Evolutionary conservation across 768 basidiomycete species (phyloP), one percentile per base, ranked within the genome.

Genomic region (Hericium rajendrae): DNA sequence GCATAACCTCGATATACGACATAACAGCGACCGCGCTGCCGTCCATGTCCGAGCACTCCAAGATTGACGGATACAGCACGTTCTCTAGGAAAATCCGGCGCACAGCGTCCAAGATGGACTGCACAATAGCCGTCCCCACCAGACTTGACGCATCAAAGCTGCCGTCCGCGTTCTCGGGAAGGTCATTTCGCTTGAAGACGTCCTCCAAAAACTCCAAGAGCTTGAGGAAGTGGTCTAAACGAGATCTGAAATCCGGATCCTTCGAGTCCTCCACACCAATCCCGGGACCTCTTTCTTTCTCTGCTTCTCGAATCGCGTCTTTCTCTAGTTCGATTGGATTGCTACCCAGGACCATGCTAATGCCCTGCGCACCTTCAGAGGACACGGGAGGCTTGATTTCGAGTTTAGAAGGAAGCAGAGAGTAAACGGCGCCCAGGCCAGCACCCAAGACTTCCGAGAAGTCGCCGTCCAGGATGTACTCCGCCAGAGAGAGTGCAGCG

Each of bases 361-460:
- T 74, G 9, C 75, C 72, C 28, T 72, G 64, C 15, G 69, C 65
- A 18, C 71, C 69, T 24, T 76, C 75, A 39, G 76, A 64, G 3
- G 70, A 66, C 8, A 70, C 63, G 2, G 75, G 74, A 6, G 79
- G 72, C 53, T 75, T 77, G 59, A 97, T 82, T 53, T 82, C 83
- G 43, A 98, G 77, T 71, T 97, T 97, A 18, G 84, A 83, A 0
- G 95, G 95, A 11, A 98, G 75, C 2, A 93, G 72, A 2, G 93
- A 97, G 67, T 95, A 97, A 1, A 95, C 88, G 0, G 95, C 95
- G 3, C 92, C 87, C 11, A 98, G 69, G 15, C 94, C 93, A 3
- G 95, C 95, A 16, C 86, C 92, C 49, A 98, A 81, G 11, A 98
- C 95, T 61, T 97, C 94, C n/a, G 93, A 91, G 69, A 97, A 95